Conservation (phyloP, 345 rosid genomes). For the Dimocarpus longan region DNA sequence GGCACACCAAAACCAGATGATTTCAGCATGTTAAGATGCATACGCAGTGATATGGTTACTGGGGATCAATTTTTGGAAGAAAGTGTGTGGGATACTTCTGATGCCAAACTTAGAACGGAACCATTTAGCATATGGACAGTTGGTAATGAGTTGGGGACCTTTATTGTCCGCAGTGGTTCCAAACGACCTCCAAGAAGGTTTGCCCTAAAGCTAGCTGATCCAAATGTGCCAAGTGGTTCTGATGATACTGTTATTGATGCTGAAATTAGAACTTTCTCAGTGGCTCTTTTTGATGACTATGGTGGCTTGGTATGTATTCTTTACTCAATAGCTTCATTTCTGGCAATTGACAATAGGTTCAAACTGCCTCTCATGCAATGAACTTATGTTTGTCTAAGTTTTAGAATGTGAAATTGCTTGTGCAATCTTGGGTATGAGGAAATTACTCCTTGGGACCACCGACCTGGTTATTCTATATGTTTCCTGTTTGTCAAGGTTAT, state of each 20-base stretch:
- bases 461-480: neutral
- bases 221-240: conserved; percentile 52
- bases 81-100: conserved; percentile 89
- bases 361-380: neutral
- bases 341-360: neutral
- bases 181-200: conserved; percentile 93
- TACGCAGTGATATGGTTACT: conserved; percentile 83
- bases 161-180: conserved; percentile 77
- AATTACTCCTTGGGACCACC: neutral
- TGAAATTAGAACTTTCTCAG: conserved; percentile 78
- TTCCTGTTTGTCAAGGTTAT: neutral
- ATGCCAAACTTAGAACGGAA: conserved; percentile 57
- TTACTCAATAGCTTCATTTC: neutral
- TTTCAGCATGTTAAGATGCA: conserved; percentile 68
- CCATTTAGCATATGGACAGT: conserved; percentile 88
- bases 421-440: neutral
- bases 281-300: conserved; percentile 91
- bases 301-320: conserved; percentile 86
- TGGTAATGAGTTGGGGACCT: conserved; percentile 77
- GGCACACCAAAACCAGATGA: conserved; percentile 67
- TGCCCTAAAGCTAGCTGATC: conserved; percentile 87
- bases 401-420: neutral
- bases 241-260: conserved; percentile 78
- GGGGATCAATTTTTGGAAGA: conserved; percentile 86
- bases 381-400: neutral